Base-by-base conservation (phyloP, 768 basidiomycete species). In the Termitomyces heimii region DNA sequence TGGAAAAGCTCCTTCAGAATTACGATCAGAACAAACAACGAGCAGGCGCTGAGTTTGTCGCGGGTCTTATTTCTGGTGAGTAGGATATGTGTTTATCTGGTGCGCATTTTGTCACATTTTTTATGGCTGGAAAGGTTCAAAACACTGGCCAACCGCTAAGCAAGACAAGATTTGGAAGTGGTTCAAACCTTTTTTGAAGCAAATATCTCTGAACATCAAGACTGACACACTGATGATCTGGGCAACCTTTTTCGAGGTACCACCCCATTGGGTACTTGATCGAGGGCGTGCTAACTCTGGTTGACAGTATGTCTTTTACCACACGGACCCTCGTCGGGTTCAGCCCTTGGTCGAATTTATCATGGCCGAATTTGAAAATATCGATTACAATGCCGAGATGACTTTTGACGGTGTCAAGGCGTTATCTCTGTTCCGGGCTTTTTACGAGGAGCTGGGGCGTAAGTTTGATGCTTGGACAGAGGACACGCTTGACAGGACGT, bases 1-100 rank as follows among this genome's bases (percentile, higher is more conserved):
- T 92, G 37, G 85, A 87, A 54, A 76, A 76, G 32, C 71, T 89
- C n/a, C 72, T 93, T 20, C 68, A 70, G 9, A 81, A 90, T 64
- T 82, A 86, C 59, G 85, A 90, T 61, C 86, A 91, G 58, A 88
- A 95, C 71, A 92, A 93, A 72, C 92, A 92, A 66, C 79, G 94
- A 31, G 92, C 90, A 3, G 86, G 90, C 9, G 92, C 92, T 5
- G 94, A 97, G 69, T 76, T 94, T 53, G 68, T 94, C 8, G 89
- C 88, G 2, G 88, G 88, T 26, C 59, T 89, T n/a, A 68, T 89
- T 24, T 79, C 80, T 60, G 88, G 86, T 81, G 65, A 51, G 67
- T 26, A 43, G 28, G 40, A 1, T 18, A 47, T 20, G 9, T 26
- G 18, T 37, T n/a, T 49, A 28, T 2, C 31, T 31, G 24, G n/a